Evolutionary conservation across 345 rosid species (phyloP).

Genomic region (Syzygium aqueum): DNA sequence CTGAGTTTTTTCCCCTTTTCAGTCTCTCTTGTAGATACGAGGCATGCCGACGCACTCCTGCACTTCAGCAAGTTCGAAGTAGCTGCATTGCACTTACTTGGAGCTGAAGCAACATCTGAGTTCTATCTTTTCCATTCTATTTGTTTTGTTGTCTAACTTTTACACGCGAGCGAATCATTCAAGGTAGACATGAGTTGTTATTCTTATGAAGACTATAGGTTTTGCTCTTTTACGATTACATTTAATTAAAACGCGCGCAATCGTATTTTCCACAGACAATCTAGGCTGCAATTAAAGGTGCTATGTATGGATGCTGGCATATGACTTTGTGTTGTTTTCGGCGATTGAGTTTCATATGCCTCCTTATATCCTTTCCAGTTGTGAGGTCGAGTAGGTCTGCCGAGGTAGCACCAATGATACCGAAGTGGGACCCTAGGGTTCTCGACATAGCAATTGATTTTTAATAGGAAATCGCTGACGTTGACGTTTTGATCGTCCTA

Average conservation of each 20-base stretch:
- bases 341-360: slow-evolving; percentile 94
- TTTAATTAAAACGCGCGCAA: neutral
- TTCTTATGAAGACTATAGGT: neutral
- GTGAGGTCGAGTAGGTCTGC: slow-evolving; percentile 95
- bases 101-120: neutral
- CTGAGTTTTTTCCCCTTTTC: slow-evolving; percentile 24
- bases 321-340: slow-evolving; percentile 19
- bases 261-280: slow-evolving; percentile 42
- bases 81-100: neutral
- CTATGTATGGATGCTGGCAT: neutral
- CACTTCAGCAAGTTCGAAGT: neutral
- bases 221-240: neutral
- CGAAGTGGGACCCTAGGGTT: slow-evolving; percentile 17
- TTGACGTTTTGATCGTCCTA: too few species aligned
- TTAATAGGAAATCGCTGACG: accelerated
- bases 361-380: slow-evolving; percentile 77
- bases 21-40: neutral
- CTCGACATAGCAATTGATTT: too few species aligned
- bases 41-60: neutral
- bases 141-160: neutral
- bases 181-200: neutral
- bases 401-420: slow-evolving; percentile 70
- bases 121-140: neutral
- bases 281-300: slow-evolving; percentile 66
- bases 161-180: neutral